Evolutionary conservation across 192 early-diverging fungal genomes (phyloP), one percentile per base, ranked within the genome.

Genomic region (Lunasporangiospora selenospora): DNA sequence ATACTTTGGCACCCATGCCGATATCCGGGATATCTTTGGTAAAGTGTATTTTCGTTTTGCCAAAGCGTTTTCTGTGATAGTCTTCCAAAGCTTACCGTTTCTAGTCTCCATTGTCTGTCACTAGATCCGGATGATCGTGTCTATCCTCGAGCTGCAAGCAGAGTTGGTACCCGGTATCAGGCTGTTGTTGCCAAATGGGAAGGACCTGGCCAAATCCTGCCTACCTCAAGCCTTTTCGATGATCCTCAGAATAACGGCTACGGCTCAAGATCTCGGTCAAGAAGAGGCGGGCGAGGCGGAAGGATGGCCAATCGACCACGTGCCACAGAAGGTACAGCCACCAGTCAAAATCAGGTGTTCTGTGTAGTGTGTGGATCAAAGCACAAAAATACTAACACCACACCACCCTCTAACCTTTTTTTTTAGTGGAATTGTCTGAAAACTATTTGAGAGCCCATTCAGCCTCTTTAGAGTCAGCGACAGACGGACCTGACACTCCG

Each of bases 1-100:
- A 13, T 97, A 97, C 62, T 92, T 95, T 81, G 93, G 93, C 15
- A 83, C 92, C 19, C 88, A 94, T 69, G 85, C 89, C 0, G 83
- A 90, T 38, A 85, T 90, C 18, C 80, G 82, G 6, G 90, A 92
- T 38, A 85, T 95, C 24, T 61, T 79, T 49, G 87, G 86, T 87
- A 66, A 16, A 3, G 16, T 49, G 23, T 50, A n/a, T 33, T 50
- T 19, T 18, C 16, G 10, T 48, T 23, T n/a, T n/a, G n/a, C n/a
- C n/a, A n/a, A n/a, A n/a, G n/a, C 46, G 5, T 11, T 23, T 15
- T 13, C 18, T 51, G 9, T 36, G 10, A n/a, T 34, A 31, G 21
- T 51, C 32, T 37, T 12, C 34, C 37, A 19, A 1, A 2, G 21
- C 16, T 8, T 21, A 21, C 1, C 9, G 16, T 13, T 45, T 45